phyloP scores from a whole-genome alignment of 805 yeast species.

The Candida sphagnicola region DNA sequence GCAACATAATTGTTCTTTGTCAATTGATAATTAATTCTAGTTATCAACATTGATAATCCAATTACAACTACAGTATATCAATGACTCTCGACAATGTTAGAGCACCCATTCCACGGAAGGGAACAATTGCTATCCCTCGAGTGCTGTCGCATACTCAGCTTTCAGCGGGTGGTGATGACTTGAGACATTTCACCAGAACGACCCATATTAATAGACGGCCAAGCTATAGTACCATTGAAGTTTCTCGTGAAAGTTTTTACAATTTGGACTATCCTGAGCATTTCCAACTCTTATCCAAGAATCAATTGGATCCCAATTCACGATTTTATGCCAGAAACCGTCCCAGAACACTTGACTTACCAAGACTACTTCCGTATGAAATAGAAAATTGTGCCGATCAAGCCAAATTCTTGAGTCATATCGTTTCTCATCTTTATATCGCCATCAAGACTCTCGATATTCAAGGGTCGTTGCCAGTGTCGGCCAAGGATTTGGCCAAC shows the following conservation, averaged over 20 bases:
- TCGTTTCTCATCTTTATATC: slow-evolving; percentile 74
- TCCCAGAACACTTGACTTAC: slow-evolving; percentile 40
- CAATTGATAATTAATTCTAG: not conserved
- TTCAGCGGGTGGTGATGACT: not conserved
- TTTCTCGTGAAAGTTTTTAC: slow-evolving; percentile 34
- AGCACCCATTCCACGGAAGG: slow-evolving; percentile 3
- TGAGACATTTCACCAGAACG: slow-evolving; percentile 3
- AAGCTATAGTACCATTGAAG: slow-evolving; percentile 27
- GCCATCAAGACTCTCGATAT: slow-evolving; percentile 74
- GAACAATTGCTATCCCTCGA: slow-evolving; percentile 1
- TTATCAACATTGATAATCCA: not conserved
- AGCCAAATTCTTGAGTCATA: slow-evolving; percentile 70
- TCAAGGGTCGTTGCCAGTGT: slow-evolving; percentile 62
- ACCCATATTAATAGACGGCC: slow-evolving; percentile 20
- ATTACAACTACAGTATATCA: not conserved
- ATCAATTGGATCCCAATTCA: slow-evolving; percentile 31
- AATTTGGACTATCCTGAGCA: slow-evolving; percentile 51
- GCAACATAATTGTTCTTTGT: not conserved
- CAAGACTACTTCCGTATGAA: slow-evolving; percentile 63
- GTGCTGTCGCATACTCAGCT: slow-evolving; percentile 3
- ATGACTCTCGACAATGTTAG: not conserved
- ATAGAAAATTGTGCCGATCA: slow-evolving; percentile 67
- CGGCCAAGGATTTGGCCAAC: slow-evolving; percentile 62
- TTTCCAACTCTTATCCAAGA: slow-evolving; percentile 19
- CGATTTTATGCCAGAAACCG: slow-evolving; percentile 34